A percentile compares a stretch with the other conserved stretches of the same genome.
Evolutionary conservation across 208 protist species (phyloP).

Genomic region (Leishmania tarentolae): DNA sequence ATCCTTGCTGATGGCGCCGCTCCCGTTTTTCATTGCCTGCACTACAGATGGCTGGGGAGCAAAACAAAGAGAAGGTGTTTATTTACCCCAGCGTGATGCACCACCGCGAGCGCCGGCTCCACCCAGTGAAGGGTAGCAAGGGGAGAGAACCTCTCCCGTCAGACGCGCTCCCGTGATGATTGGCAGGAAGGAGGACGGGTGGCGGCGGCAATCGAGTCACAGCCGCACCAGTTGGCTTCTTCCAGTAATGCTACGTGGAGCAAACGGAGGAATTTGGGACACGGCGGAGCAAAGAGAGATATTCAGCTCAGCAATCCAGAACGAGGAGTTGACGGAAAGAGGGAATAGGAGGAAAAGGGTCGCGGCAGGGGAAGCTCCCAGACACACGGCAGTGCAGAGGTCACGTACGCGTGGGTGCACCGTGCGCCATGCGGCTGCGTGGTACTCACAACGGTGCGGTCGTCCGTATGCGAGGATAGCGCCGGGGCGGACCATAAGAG

Average conservation of each 20-base stretch:
- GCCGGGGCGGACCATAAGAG: neutral
- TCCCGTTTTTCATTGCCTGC: neutral
- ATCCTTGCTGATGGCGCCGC: constrained; percentile 13
- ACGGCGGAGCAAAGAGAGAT: no score
- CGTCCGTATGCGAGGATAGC: neutral
- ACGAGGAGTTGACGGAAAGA: neutral
- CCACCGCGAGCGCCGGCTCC: neutral
- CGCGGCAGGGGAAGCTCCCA: neutral
- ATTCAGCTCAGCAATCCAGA: neutral
- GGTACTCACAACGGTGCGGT: neutral
- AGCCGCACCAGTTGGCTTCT: no score
- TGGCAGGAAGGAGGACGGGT: neutral
- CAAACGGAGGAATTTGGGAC: neutral
- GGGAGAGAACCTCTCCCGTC: neutral
- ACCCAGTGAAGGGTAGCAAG: neutral
- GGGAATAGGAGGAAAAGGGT: neutral
- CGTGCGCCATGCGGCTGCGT: neutral
- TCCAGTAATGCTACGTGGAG: neutral
- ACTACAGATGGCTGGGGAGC: neutral
- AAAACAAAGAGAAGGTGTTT: neutral
- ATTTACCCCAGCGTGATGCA: neutral
- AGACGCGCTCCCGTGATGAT: neutral
- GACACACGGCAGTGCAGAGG: neutral
- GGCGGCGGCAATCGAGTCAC: neutral
- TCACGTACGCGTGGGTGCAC: neutral